Base-by-base conservation (phyloP, 768 basidiomycete genomes). In the Lactarius tabidus region DNA sequence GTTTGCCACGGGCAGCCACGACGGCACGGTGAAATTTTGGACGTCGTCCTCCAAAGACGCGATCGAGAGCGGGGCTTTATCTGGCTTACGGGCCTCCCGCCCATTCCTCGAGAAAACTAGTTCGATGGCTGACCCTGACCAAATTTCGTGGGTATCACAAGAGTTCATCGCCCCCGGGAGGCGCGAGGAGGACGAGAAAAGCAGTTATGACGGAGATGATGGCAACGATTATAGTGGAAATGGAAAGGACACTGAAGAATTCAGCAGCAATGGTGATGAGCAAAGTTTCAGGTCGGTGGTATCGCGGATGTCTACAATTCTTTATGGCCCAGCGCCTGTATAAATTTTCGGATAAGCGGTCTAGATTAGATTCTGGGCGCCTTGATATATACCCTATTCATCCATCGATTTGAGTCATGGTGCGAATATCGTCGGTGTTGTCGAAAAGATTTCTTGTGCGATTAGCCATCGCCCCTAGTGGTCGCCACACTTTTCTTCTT, bases 1-100 rank as follows among this genome's bases (percentile, higher is more conserved):
- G 85, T 77, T 75, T 64, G 90, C 90, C 6, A 88, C 89, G 1
- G 90, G 91, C 35, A 85, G 84, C 65, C 88, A 90, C 70, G 89
- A 92, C 66, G 90, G 91, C 23, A 84, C 81, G 1, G 83, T 93
- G 45, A 81, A 86, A 38, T 84, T 91, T 57, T 92, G 91, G 86
- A 87, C 88, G 18, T 43, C n/a, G n/a, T n/a, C n/a, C n/a, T n/a
- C n/a, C n/a, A 45, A 4, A 4, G 43, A 10, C 4, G 43, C n/a
- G 9, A 12, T n/a, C 10, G 43, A 45, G n/a, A 45, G n/a, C n/a
- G 43, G 3, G 10, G 9, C 10, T 20, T 23, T 45, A 23, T n/a
- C 43, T 12, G n/a, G n/a, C 43, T 23, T 45, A 45, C 43, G 9
- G 23, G 10, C 43, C 43, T 45, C 43, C n/a, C 43, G 43, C 10